phyloP scores from a whole-genome alignment of 352 stramenopile species.

The Globisporangium uncinulatum region DNA sequence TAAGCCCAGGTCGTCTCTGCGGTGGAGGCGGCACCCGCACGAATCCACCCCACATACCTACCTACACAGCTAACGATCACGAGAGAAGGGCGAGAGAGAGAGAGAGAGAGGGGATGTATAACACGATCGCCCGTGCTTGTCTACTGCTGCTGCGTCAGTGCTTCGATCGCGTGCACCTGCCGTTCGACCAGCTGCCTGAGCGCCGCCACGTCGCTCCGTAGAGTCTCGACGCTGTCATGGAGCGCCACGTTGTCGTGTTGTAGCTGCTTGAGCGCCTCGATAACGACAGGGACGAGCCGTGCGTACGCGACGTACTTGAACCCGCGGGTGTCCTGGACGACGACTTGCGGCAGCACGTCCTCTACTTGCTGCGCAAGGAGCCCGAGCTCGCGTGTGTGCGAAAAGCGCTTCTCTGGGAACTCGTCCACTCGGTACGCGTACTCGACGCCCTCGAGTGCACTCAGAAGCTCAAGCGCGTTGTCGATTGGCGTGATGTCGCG shows the following conservation, averaged over 20 bases:
- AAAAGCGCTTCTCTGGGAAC: conserved; percentile 47
- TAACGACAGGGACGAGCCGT: conserved; percentile 66
- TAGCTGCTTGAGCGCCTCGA: conserved; percentile 70
- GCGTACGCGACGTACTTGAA: conserved; percentile 90
- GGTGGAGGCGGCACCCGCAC: no score
- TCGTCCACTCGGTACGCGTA: conserved; percentile 41
- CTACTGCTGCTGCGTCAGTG: neutral
- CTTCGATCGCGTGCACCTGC: conserved; percentile 7
- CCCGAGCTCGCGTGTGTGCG: conserved; percentile 48
- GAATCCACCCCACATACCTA: no score
- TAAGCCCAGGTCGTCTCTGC: neutral
- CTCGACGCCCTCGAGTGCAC: conserved; percentile 56
- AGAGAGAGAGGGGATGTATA: neutral
- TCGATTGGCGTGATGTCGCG: conserved; percentile 41
- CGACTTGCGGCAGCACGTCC: conserved; percentile 70
- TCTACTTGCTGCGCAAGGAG: conserved; percentile 90
- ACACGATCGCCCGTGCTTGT: neutral
- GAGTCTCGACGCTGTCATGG: conserved; percentile 11
- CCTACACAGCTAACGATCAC: no score
- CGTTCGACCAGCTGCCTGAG: conserved; percentile 2
- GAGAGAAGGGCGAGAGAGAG: neutral
- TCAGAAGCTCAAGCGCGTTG: conserved; percentile 38
- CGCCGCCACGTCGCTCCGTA: neutral
- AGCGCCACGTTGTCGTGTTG: conserved; percentile 8
- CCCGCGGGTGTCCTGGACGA: conserved; percentile 52